phyloP scores from a whole-genome alignment of 768 basidiomycete genomes.

The Naematelia aurantialba region DNA sequence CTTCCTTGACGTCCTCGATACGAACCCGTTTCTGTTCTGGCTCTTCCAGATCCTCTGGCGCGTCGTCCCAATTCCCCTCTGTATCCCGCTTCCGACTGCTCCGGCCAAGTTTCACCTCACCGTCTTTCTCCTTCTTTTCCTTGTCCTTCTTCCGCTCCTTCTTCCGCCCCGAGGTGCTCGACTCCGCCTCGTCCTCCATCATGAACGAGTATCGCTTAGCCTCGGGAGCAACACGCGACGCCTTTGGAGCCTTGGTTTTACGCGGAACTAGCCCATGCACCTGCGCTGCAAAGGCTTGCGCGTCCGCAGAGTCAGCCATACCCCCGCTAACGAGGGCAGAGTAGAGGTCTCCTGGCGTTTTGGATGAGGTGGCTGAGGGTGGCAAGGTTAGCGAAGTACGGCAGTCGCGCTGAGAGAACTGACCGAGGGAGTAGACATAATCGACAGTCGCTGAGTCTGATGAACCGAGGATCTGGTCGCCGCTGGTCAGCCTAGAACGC shows the following conservation, averaged over 20 bases:
- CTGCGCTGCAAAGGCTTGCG: conserved; percentile 73
- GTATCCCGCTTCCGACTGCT: conserved; percentile 68
- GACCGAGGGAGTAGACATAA: conserved; percentile 82
- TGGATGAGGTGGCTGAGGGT: conserved; percentile 68
- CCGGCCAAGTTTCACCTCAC: conserved; percentile 26
- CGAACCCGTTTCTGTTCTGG: conserved; percentile 36
- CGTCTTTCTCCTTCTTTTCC: conserved; percentile 37
- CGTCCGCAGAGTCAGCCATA: conserved; percentile 72
- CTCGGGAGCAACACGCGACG: conserved; percentile 59
- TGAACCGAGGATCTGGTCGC: conserved; percentile 68
- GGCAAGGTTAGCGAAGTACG: background rate
- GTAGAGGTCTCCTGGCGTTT: conserved; percentile 74
- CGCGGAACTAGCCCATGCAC: conserved; percentile 74
- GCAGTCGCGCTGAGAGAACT: conserved; percentile 18
- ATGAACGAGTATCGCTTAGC: conserved; percentile 68
- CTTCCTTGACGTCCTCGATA: conserved; percentile 35
- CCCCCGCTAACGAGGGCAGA: conserved; percentile 69
- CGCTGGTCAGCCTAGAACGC: background rate
- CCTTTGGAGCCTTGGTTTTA: conserved; percentile 61
- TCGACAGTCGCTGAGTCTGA: conserved; percentile 79
- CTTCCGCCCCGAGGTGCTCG: conserved; percentile 54
- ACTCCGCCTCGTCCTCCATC: conserved; percentile 68
- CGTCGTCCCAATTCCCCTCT: conserved; percentile 83
- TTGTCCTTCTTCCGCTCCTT: conserved; percentile 55
- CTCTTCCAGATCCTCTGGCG: conserved; percentile 65